Conservation (phyloP, 2,329 filamentous ascomycete species). For the Xylaria digitata region DNA sequence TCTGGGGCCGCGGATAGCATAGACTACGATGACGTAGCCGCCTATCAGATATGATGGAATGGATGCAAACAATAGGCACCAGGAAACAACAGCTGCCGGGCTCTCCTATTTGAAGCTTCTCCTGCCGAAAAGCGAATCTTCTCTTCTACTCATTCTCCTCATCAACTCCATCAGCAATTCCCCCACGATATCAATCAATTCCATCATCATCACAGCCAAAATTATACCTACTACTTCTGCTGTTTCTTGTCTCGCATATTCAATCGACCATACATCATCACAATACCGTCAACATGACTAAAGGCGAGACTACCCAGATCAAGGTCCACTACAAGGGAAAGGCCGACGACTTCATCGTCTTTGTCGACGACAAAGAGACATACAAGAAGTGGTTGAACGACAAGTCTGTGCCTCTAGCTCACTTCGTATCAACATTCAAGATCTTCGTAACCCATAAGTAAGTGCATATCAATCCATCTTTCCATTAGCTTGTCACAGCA, state of each 20-base stretch:
- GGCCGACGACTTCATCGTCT: conserved; percentile 69
- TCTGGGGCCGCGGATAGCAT: conserved; percentile 21
- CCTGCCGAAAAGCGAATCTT: background rate
- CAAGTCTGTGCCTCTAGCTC: conserved; percentile 79
- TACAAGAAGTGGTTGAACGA: conserved; percentile 87
- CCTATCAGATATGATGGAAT: conserved; percentile 36
- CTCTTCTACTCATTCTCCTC: conserved; percentile 13
- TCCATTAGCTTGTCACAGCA: background rate
- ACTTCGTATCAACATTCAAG: conserved; percentile 90
- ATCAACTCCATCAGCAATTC: conserved; percentile 14
- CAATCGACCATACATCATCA: background rate
- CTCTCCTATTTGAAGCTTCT: conserved; percentile 35
- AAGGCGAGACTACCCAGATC: conserved; percentile 75
- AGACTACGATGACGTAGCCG: conserved; percentile 38
- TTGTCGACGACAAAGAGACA: conserved; percentile 68
- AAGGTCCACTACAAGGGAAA: conserved; percentile 89
- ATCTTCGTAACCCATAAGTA: conserved; percentile 92
- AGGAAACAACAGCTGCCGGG: conserved; percentile 25
- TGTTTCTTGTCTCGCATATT: conserved; percentile 13
- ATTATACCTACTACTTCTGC: conserved; percentile 6
- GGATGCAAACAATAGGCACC: conserved; percentile 26
- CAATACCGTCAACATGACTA: conserved; percentile 67
- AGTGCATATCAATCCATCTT: conserved; percentile 54
- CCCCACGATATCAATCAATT: background rate
- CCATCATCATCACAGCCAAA: background rate